Base-by-base conservation (phyloP, 2,329 filamentous ascomycete genomes). In the Trichoderma asperellum region DNA sequence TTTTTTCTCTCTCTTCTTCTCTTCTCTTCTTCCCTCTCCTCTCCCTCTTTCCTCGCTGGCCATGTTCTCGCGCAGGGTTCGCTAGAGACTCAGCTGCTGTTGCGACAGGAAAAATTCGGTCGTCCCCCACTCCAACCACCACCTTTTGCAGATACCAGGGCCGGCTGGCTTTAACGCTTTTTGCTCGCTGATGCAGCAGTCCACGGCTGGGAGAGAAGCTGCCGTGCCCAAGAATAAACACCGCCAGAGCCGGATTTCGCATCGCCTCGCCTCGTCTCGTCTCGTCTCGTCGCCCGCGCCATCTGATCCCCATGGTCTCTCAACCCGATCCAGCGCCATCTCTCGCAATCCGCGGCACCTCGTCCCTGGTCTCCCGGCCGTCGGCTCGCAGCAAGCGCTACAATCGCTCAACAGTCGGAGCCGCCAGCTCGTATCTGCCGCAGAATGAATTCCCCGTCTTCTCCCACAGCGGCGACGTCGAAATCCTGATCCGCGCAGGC, bases 361-460 rank as follows among this genome's bases (percentile, higher is more conserved):
- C 79, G 14, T 84, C 89, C 77, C 80, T 94, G 82, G 79, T 91
- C 75, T 87, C 90, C 72, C 88, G 89, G 76, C 85, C 88, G 69
- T 85, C 86, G 16, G 85, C 84, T 32, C 85, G 90, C 72, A 79
- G 80, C 49, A 91, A 92, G 79, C 89, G 93, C 74, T 92, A 94
- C 76, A 91, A 91, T 77, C 91, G 93, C 72, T 96, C 93, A 59
- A 92, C 96, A 77, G 88, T 91, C 75, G 93, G 93, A 69, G 90
- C 90, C 71, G 83, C 86, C 34, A 83, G 85, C 40, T 87, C 88
- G 21, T 89, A 91, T 76, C 82, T 88, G 29, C 87, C 92, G 53
- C 91, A 92, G 77, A 97, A 97, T 78, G 94, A 97, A 78, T 98
- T 97, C 75, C 95, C 95, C 27, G 83, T 96, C 77, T 98, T 97